Base-by-base conservation (phyloP, 805 yeast species). In the Saccharomycopsis schoenii region DNA sequence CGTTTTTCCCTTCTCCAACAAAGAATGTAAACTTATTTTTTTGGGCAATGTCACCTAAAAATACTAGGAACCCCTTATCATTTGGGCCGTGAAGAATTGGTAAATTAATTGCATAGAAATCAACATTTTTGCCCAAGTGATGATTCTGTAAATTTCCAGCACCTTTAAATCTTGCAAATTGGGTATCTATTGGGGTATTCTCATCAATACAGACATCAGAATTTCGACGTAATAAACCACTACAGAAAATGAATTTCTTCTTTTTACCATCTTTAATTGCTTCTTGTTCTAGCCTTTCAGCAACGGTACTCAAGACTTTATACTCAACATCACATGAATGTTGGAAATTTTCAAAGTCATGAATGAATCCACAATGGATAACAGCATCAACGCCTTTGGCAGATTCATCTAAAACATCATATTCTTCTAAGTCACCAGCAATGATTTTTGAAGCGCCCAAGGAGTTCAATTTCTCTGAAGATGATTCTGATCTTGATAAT, bases 371-470 rank as follows among this genome's bases (percentile, higher is more conserved):
- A 50, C 73, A 61, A 59, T 76, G 79, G n/a, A 74, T 56, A 14
- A 73, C 72, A 9, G 71, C 79, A 59, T 77, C 80, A 9, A 71
- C 58, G 55, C 66, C 67, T 8, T 59, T 29, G 12, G 74, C 71
- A 4, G 66, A 72, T 54, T 69, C 62, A 24, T 60, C 66, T 14
- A 77, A 66, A 1, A 66, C 43, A 0, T 73, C 76, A 1, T 68
- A 37, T 51, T 70, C 71, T 15, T 62, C 62, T 2, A 76, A 62
- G 11, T 63, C 68, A 24, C 79, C 80, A 17, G 60, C 56, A 24
- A 74, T 58, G 5, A 68, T 66, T 2, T 47, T 4, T 29, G 62
- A 42, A 11, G 67, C 68, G 10, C 73, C 76, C n/a, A 67, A 43
- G 0, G 61, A 43, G 17, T 59, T 21, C 21, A 75, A 51, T 56